Evolutionary conservation across 257 asterid genomes (phyloP).

Genomic region (Solanum chmielewskii): DNA sequence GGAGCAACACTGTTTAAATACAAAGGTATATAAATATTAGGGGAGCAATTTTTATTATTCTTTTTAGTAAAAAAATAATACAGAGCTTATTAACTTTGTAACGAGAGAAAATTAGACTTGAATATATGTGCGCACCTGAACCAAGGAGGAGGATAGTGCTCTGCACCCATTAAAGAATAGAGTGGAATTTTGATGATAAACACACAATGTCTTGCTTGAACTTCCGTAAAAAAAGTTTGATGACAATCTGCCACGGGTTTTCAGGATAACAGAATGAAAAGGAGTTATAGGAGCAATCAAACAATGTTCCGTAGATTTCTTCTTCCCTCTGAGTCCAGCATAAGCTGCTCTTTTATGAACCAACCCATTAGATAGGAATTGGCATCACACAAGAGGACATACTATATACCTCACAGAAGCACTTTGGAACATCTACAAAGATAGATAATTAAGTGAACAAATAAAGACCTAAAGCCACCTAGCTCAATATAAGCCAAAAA

Average conservation of each 20-base stretch:
- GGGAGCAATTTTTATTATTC: background rate
- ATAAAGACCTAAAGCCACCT: background rate
- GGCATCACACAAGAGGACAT: slow-evolving; percentile 45
- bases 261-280: slow-evolving; percentile 46
- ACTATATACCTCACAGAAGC: background rate
- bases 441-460: background rate
- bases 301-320: slow-evolving; percentile 54
- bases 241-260: slow-evolving; percentile 54
- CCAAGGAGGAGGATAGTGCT: slow-evolving; percentile 66
- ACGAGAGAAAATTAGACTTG: background rate
- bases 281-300: slow-evolving; percentile 67
- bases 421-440: background rate
- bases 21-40: background rate
- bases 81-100: background rate
- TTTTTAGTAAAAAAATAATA: background rate
- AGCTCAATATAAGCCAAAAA: background rate
- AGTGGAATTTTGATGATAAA: slow-evolving; percentile 22
- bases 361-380: slow-evolving; percentile 51
- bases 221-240: slow-evolving; percentile 22
- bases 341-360: slow-evolving; percentile 43
- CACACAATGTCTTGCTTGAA: slow-evolving; percentile 20
- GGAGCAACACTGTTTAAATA: slow-evolving; percentile 63
- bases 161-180: slow-evolving; percentile 48
- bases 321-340: slow-evolving; percentile 41
- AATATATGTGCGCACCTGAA: slow-evolving; percentile 63